Evolutionary conservation across 805 yeast species (phyloP).

Genomic region (Saturnispora gosingensis): DNA sequence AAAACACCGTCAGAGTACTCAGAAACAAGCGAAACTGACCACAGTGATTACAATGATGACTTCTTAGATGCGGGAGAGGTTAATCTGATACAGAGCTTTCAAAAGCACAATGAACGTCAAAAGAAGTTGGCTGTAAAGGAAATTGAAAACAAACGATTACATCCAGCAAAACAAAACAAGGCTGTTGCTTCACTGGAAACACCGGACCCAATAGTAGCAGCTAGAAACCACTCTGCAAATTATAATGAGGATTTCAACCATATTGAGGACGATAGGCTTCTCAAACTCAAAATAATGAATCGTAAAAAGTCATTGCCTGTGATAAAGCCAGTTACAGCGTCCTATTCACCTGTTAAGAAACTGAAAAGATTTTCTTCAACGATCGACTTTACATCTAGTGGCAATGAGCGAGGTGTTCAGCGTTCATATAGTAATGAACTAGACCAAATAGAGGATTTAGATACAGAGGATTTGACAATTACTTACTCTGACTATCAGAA

Average conservation of each 20-base stretch:
- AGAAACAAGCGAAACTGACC: conserved; percentile 24
- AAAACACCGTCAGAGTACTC: conserved; percentile 15
- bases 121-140: conserved; percentile 2
- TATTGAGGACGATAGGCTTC: conserved; percentile 17
- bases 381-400: conserved; percentile 15
- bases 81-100: background rate
- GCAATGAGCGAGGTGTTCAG: background rate
- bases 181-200: background rate
- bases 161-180: background rate
- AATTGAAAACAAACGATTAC: background rate
- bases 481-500: conserved; percentile 22
- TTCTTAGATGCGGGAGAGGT: conserved; percentile 17
- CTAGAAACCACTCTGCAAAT: background rate
- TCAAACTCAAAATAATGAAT: conserved; percentile 13
- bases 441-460: conserved; percentile 21
- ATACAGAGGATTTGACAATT: conserved; percentile 22
- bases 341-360: conserved; percentile 16
- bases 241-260: conserved; percentile 22
- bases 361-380: conserved; percentile 24
- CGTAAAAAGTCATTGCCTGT: conserved; percentile 23
- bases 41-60: conserved; percentile 24
- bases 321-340: conserved; percentile 9
- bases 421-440: conserved; percentile 14
- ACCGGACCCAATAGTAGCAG: background rate
- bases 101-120: conserved; percentile 4